Evolutionary conservation across 805 yeast species (phyloP).

Genomic region (Debaryomyces castellii): DNA sequence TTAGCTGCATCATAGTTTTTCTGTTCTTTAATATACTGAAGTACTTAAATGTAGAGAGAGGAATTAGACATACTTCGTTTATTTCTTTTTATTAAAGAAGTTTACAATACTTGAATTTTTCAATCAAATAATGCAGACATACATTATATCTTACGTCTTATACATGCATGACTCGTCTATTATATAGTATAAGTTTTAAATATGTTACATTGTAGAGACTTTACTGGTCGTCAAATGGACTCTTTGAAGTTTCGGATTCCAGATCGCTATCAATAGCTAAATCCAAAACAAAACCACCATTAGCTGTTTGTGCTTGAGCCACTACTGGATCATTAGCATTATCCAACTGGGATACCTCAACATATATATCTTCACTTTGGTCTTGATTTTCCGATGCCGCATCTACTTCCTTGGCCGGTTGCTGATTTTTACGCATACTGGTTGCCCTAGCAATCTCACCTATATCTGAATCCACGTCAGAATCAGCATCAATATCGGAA

Average conservation of each 20-base stretch:
- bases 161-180: not conserved
- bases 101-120: too few species aligned
- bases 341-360: not conserved
- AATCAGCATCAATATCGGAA: constrained; percentile 25
- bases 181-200: not conserved
- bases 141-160: too few species aligned
- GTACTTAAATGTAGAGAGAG: too few species aligned
- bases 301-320: not conserved
- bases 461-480: constrained; percentile 47
- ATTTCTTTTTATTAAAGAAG: too few species aligned
- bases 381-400: not conserved
- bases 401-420: not conserved
- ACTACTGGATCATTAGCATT: not conserved
- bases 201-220: not conserved
- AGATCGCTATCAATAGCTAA: not conserved
- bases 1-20: too few species aligned
- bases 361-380: not conserved
- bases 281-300: not conserved
- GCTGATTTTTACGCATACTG: constrained; percentile 19
- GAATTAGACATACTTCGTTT: too few species aligned
- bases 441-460: constrained; percentile 45
- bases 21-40: too few species aligned
- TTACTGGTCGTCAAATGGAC: not conserved
- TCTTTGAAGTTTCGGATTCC: not conserved
- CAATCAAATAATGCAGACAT: too few species aligned